phyloP scores from a whole-genome alignment of 495 filamentous ascomycete genomes.

The Neurospora discreta region DNA sequence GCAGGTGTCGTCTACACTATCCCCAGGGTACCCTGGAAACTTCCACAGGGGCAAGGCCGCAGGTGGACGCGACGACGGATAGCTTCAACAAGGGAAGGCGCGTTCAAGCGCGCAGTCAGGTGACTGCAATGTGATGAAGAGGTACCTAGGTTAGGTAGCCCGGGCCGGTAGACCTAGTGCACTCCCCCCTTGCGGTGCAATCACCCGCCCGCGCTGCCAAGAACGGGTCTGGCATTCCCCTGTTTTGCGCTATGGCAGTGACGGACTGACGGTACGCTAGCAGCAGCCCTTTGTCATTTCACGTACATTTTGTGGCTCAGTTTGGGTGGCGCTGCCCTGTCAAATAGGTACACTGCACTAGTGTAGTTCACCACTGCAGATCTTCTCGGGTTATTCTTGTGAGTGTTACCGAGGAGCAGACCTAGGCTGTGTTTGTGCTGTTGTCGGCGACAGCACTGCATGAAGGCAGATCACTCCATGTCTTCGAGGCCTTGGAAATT shows the following conservation, averaged over 20 bases:
- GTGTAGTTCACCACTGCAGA: not conserved
- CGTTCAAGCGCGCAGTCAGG: not conserved
- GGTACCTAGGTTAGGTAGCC: no score
- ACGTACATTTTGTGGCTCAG: not conserved
- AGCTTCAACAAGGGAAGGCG: not conserved
- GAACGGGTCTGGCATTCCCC: not conserved
- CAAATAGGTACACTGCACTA: no score
- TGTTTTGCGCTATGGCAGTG: not conserved
- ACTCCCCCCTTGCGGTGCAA: no score
- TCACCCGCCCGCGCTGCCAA: not conserved
- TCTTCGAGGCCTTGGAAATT: not conserved
- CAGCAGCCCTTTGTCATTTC: not conserved
- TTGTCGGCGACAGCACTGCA: not conserved
- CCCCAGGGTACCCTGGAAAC: no score
- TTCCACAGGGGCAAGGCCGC: not conserved
- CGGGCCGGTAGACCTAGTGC: no score
- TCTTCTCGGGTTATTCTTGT: not conserved
- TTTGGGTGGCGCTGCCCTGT: not conserved
- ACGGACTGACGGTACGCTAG: not conserved
- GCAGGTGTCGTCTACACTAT: no score
- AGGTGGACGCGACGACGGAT: not conserved
- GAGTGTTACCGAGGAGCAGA: not conserved
- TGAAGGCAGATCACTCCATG: not conserved
- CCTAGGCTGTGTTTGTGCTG: not conserved
- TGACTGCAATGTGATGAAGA: not conserved